Conservation (phyloP, 345 rosid species). For the Gossypium raimondii region DNA sequence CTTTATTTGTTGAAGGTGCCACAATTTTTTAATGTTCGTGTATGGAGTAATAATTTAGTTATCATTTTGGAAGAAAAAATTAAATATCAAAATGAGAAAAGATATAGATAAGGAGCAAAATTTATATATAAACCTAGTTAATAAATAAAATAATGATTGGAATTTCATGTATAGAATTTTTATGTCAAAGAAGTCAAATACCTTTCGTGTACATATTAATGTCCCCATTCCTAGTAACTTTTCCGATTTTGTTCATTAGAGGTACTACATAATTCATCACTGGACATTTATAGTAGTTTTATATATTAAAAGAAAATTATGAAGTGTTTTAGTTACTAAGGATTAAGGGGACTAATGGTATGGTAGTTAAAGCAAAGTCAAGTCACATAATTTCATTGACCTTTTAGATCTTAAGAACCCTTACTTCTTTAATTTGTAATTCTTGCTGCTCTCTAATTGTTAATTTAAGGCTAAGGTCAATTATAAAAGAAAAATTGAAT, state of each 20-base stretch:
- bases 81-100: too few species aligned
- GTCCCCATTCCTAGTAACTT: neutral
- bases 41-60: too few species aligned
- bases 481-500: neutral
- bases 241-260: neutral
- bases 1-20: too few species aligned
- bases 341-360: neutral
- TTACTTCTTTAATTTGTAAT: too few species aligned
- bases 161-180: neutral
- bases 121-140: too few species aligned
- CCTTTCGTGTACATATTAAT: slow-evolving; percentile 1
- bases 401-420: neutral
- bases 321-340: slow-evolving; percentile 5
- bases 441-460: neutral
- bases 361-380: slow-evolving; percentile 7
- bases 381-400: neutral
- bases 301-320: neutral
- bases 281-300: neutral
- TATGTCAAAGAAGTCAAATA: neutral
- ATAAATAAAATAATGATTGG: neutral
- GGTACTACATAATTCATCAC: neutral
- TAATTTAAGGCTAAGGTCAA: neutral
- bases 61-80: too few species aligned
- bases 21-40: too few species aligned
- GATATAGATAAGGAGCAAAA: too few species aligned